phyloP scores from a whole-genome alignment of 2,329 filamentous ascomycete species.

The Aaosphaeria arxii region DNA sequence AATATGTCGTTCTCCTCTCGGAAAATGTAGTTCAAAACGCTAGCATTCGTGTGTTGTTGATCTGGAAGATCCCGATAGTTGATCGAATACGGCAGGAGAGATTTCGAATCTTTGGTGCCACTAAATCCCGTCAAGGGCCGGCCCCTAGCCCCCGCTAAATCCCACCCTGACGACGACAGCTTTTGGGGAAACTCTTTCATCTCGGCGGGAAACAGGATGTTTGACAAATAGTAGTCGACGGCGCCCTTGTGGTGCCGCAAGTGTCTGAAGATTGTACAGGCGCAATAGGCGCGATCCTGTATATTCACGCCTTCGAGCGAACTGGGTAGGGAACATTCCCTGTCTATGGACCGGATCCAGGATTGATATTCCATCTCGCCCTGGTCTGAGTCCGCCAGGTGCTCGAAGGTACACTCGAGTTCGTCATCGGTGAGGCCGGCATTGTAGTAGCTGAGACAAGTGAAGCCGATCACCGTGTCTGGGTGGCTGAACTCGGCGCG shows the following conservation, averaged over 20 bases:
- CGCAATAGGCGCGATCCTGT: conserved; percentile 51
- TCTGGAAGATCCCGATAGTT: conserved; percentile 57
- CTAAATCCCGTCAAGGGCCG: conserved; percentile 63
- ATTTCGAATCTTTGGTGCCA: conserved; percentile 65
- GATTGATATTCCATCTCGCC: conserved; percentile 55
- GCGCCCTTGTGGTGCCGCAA: conserved; percentile 45
- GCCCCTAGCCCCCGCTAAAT: conserved; percentile 45
- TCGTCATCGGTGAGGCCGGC: conserved; percentile 52
- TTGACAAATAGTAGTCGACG: conserved; percentile 65
- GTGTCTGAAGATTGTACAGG: conserved; percentile 33
- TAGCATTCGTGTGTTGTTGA: conserved; percentile 60
- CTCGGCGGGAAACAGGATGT: conserved; percentile 63
- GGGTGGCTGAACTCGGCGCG: conserved; percentile 68
- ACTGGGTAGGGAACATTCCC: conserved; percentile 38
- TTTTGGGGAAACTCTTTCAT: conserved; percentile 64
- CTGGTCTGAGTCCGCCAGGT: conserved; percentile 55
- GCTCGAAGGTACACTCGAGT: conserved; percentile 49
- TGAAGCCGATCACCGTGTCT: conserved; percentile 47
- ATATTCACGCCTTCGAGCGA: conserved; percentile 58
- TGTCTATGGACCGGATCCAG: conserved; percentile 45
- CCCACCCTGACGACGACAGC: conserved; percentile 65
- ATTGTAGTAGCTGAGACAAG: conserved; percentile 60
- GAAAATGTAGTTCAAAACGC: conserved; percentile 60
- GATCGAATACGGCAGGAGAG: conserved; percentile 59
- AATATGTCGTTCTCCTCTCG: conserved; percentile 52